Conservation (phyloP, 805 yeast genomes). For the Suhomyces prunicola region DNA sequence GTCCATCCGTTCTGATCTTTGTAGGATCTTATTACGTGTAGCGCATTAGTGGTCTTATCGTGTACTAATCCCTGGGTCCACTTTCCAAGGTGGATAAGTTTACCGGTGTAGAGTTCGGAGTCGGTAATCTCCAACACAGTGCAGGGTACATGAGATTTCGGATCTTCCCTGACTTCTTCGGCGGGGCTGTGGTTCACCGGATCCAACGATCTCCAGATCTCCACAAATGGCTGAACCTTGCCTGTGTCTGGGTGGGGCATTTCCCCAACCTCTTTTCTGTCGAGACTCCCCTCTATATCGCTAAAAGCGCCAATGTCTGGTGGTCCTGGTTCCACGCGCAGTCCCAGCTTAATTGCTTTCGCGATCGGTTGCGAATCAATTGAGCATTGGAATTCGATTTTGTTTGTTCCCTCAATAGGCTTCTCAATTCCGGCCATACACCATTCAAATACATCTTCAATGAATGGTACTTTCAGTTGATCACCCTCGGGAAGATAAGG, state of each 20-base stretch:
- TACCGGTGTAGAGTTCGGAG: constrained; percentile 34
- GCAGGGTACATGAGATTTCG: constrained; percentile 3
- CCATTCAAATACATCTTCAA: constrained; percentile 49
- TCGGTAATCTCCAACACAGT: constrained; percentile 22
- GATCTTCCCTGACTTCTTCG: constrained; percentile 22
- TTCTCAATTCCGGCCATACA: constrained; percentile 52
- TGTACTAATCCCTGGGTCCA: constrained; percentile 51
- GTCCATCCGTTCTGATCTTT: constrained; percentile 20
- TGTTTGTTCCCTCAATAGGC: constrained; percentile 31
- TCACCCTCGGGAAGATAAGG: constrained; percentile 1
- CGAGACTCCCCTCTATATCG: constrained; percentile 31
- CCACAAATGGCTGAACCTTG: constrained; percentile 43
- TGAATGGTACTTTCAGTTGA: constrained; percentile 3
- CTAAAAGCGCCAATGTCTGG: constrained; percentile 49
- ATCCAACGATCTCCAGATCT: constrained; percentile 53
- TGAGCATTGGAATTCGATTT: constrained; percentile 39
- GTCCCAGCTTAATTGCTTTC: constrained; percentile 25
- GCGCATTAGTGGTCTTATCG: constrained; percentile 15
- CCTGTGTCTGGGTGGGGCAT: constrained; percentile 48
- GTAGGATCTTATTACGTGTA: constrained; percentile 25
- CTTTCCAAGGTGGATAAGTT: constrained; percentile 45
- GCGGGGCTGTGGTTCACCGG: constrained; percentile 30
- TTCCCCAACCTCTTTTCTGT: constrained; percentile 47
- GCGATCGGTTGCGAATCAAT: constrained; percentile 40
- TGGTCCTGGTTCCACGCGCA: constrained; percentile 26